Percentiles rank a stretch among this genome's conserved stretches.
Evolutionary conservation across 192 early-diverging fungal species (phyloP).

Genomic region (Entomortierella chlamydospora): DNA sequence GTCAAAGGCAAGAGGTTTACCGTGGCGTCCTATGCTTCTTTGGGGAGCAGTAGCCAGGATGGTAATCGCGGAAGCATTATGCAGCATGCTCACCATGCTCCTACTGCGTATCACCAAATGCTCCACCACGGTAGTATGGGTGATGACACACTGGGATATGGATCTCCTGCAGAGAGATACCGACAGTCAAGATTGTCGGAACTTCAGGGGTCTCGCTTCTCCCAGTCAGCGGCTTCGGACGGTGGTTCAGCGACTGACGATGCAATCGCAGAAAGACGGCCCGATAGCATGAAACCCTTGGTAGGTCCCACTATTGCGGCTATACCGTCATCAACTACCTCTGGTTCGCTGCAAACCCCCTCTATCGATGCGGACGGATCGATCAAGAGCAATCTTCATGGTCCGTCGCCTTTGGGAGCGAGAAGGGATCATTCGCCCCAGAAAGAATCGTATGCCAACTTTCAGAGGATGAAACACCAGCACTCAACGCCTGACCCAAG

Average conservation of each 20-base stretch:
- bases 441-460: slow-evolving; percentile 37
- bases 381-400: slow-evolving; percentile 8
- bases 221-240: not conserved
- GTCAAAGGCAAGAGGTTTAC: slow-evolving; percentile 27
- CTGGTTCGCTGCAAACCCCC: not conserved
- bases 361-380: slow-evolving; percentile 1
- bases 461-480: slow-evolving; percentile 47
- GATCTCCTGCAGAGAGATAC: slow-evolving; percentile 41
- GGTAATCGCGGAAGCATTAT: slow-evolving; percentile 5
- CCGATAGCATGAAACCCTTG: slow-evolving; percentile 1
- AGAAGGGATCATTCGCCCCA: slow-evolving; percentile 9
- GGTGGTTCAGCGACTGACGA: not conserved
- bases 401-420: not conserved
- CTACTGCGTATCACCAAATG: not conserved
- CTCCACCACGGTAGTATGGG: slow-evolving; percentile 3
- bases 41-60: slow-evolving; percentile 19
- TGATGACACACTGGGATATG: slow-evolving; percentile 25
- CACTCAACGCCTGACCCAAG: slow-evolving; percentile 19
- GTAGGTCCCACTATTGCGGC: not conserved
- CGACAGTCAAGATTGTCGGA: slow-evolving; percentile 30
- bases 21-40: slow-evolving; percentile 32
- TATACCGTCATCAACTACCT: not conserved
- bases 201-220: slow-evolving; percentile 2
- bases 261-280: slow-evolving; percentile 1
- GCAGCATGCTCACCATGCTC: slow-evolving; percentile 20